These are phyloP conservation scores for Coemansia sp. DNA, from an alignment of 192 early-diverging fungal genomes.

Conservation along the genomic window DNA sequence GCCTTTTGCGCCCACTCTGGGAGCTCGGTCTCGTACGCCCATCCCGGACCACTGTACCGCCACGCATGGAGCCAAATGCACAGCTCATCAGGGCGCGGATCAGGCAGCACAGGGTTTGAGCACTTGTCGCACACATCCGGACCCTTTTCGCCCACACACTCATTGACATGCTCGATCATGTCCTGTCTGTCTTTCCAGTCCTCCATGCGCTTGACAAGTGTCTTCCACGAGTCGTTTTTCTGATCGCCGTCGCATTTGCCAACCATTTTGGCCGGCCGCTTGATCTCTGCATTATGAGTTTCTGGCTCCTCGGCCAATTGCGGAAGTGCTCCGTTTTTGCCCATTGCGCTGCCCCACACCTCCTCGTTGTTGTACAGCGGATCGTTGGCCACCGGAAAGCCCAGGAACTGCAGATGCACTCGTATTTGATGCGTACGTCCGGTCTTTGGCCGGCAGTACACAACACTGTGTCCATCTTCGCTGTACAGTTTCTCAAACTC, in stretches of 20 bases:
- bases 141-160: conserved; percentile 17
- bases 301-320: not conserved
- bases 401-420: conserved; percentile 92
- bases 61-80: conserved; percentile 91
- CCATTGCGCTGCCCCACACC: conserved; percentile 67
- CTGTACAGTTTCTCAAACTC: conserved; percentile 66
- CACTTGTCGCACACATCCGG: conserved; percentile 63
- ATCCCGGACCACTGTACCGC: conserved; percentile 72
- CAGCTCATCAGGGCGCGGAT: conserved; percentile 75
- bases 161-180: conserved; percentile 16
- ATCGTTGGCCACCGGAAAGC: conserved; percentile 93
- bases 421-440: conserved; percentile 98
- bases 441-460: conserved; percentile 80
- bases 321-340: conserved; percentile 50
- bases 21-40: conserved; percentile 74
- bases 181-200: conserved; percentile 39
- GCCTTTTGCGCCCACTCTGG: conserved; percentile 78
- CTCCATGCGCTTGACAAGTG: conserved; percentile 36
- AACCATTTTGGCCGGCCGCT: conserved; percentile 18
- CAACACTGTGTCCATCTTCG: conserved; percentile 71
- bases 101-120: conserved; percentile 53
- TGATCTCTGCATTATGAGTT: not conserved
- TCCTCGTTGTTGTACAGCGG: conserved; percentile 80
- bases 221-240: conserved; percentile 18
- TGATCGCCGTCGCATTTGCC: conserved; percentile 13